Evolutionary conservation across 305 asterid genomes (phyloP), one percentile per base, ranked within the genome.

Genomic region (Ilex paraguariensis): DNA sequence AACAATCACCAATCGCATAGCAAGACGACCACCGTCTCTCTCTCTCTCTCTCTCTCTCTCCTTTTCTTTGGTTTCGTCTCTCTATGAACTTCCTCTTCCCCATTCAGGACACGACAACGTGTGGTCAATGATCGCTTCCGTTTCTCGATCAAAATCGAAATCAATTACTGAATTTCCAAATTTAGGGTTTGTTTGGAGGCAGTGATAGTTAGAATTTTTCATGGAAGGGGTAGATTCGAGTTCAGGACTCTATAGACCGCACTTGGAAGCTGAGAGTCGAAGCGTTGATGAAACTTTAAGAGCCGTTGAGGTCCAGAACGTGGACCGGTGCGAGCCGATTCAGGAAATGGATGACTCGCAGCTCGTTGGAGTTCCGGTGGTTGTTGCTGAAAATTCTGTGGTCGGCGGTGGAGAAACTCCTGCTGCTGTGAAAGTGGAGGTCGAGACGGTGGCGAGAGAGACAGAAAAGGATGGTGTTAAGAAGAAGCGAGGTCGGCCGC

Each of bases 401-500:
- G 75, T 57, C 10, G 16, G 7, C n/a, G 46, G 3, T 7, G 61
- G 14, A 16, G 71, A 31, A 31, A 42, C 51, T 2, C 48, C 42
- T 28, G 53, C 5, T 36, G 31, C n/a, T 46, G 21, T 17, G 32
- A 49, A 67, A 31, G 65, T 36, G 57, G 79, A 42, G 66, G 80
- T 67, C 13, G 63, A 65, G 62, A 59, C 39, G 64, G 46, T 32
- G 62, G 62, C 58, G 60, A 28, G 54, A 31, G 65, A 64, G n/a
- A 72, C 53, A 45, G 77, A 30, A 69, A 79, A 69, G 69, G 66
- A 36, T 13, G 75, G 32, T 11, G 95, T 81, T 68, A 89, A 69
- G 79, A 70, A 77, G 81, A 85, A 72, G 77, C 77, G 98, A 49
- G 97, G 98, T 5, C 77, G 98, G 46, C 91, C 93, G 56, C 81